Evolutionary conservation across 2,329 filamentous ascomycete genomes (phyloP), one percentile per base, ranked within the genome.

Genomic region (Aspergillus chevalieri): DNA sequence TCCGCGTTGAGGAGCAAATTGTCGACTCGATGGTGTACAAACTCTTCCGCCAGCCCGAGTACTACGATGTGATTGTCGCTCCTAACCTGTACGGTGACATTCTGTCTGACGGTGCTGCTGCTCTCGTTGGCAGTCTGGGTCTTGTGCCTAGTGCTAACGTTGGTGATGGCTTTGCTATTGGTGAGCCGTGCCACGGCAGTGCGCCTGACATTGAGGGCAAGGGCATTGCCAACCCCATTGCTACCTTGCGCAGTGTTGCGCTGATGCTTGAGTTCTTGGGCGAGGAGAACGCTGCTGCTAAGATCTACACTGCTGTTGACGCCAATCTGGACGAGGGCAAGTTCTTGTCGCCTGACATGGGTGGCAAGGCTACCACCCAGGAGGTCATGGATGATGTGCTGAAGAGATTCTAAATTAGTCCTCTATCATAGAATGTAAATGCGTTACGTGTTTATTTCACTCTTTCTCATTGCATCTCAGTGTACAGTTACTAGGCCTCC

Each of bases 1-100:
- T 95, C 47, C 74, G 74, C 39, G 78, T 96, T 48, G 93, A 97
- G 73, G 93, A 97, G 79, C 93, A 98, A 77, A 98, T 98, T 61
- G 92, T 98, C 55, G 93, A 98, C 74, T 92, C 86, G 54, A 98
- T 98, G 93, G 90, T 97, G 51, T 97, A 97, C 83, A 97, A 97
- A 79, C 86, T 98, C 50, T 97, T 97, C 84, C 89, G 92, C 54
- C 89, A 97, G 74, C 93, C 93, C 41, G 81, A 86, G 65, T 86
- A 86, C 65, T 98, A 97, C 82, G 93, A 98, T 70, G 92, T 97
- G 58, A 95, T 98, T 61, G 93, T 98, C 43, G 93, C 92, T 7
- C 93, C 92, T 47, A 97, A 97, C 75, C 81, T 98, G 53, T 97
- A 98, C 74, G 93, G 93, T 59, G 93, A 98, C 72, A 93, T 98